phyloP scores from a whole-genome alignment of 177 flowering plant genomes.

The Vitis hybrid region DNA sequence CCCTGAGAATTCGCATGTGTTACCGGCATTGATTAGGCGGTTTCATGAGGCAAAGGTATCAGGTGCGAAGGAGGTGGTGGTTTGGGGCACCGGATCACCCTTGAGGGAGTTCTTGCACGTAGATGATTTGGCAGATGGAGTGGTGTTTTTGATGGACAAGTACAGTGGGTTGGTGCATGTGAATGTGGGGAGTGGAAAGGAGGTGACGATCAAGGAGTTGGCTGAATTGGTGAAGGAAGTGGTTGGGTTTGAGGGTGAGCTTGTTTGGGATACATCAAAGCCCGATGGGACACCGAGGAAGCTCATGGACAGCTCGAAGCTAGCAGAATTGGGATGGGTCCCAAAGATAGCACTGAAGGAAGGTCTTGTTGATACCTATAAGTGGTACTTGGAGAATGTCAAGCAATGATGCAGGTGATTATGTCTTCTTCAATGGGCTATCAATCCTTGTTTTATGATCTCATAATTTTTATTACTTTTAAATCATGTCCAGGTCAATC shows the following conservation, averaged over 20 bases:
- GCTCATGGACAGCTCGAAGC: slow-evolving; percentile 89
- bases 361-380: slow-evolving; percentile 80
- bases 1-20: slow-evolving; percentile 84
- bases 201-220: slow-evolving; percentile 81
- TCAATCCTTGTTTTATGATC: slow-evolving; percentile 1
- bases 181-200: slow-evolving; percentile 94
- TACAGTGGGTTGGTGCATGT: slow-evolving; percentile 80
- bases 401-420: slow-evolving; percentile 39
- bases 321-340: slow-evolving; percentile 72
- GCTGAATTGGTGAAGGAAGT: slow-evolving; percentile 90
- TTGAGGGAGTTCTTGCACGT: slow-evolving; percentile 91
- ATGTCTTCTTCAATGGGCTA: neutral
- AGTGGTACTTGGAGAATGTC: slow-evolving; percentile 83
- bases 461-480: neutral
- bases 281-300: slow-evolving; percentile 97
- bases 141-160: slow-evolving; percentile 74
- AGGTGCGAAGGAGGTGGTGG: slow-evolving; percentile 73
- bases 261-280: slow-evolving; percentile 82
- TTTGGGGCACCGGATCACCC: slow-evolving; percentile 92
- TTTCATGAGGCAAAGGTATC: slow-evolving; percentile 84
- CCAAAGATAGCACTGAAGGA: slow-evolving; percentile 76
- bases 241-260: slow-evolving; percentile 79
- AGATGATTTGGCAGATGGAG: slow-evolving; percentile 90
- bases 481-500: neutral
- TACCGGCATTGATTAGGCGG: slow-evolving; percentile 87